Conservation (phyloP, 192 early-diverging fungal genomes). For the Backusella morwellensis region DNA sequence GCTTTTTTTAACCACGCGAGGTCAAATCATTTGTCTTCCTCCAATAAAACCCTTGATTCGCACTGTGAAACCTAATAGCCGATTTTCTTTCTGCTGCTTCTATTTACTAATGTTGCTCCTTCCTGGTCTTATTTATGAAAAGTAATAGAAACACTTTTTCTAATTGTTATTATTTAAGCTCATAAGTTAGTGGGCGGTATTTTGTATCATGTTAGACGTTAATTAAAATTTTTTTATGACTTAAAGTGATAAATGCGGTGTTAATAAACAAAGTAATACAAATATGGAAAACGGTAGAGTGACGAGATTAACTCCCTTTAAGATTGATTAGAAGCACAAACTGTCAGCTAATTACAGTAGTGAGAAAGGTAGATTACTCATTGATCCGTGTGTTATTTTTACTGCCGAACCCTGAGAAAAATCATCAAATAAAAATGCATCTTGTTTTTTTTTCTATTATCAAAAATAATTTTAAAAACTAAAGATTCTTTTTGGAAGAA, state of each 20-base stretch:
- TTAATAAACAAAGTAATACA: neutral
- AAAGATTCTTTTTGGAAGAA: neutral
- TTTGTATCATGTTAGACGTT: neutral
- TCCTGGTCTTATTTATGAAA: neutral
- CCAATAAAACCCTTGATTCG: slow-evolving; percentile 4
- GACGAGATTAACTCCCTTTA: neutral
- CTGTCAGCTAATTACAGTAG: neutral
- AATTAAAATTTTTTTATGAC: neutral
- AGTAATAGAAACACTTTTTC: neutral
- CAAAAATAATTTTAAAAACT: neutral
- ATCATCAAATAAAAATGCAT: neutral
- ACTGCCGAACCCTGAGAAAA: slow-evolving; percentile 1
- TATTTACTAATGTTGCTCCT: neutral
- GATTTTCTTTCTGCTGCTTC: neutral
- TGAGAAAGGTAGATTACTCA: neutral
- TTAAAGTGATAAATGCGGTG: neutral
- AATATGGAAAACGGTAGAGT: slow-evolving; percentile 2
- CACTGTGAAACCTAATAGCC: neutral
- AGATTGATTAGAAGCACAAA: neutral
- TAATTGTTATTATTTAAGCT: neutral
- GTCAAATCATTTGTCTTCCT: neutral
- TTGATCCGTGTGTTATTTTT: neutral
- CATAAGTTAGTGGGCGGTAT: neutral
- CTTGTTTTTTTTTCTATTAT: neutral
- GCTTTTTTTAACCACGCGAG: slow-evolving; percentile 7